These are phyloP conservation scores for Stentor coeruleus DNA, from an alignment of 73 alveolate species.

Conservation along the genomic window DNA sequence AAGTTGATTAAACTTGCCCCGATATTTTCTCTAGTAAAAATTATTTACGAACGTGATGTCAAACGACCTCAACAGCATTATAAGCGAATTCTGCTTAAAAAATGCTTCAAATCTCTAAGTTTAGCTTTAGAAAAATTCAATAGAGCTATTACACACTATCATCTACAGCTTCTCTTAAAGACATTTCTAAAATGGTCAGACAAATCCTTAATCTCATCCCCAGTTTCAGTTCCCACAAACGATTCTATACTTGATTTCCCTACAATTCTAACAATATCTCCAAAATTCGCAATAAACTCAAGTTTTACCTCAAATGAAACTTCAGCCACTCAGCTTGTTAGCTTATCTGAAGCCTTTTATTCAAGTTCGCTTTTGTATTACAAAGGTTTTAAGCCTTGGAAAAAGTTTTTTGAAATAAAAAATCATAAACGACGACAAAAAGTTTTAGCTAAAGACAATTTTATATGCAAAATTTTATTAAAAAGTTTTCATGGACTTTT, in stretches of 20 bases:
- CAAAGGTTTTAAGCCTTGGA: not conserved
- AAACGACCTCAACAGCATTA: not conserved
- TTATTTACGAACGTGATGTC: not conserved
- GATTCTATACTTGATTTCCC: not conserved
- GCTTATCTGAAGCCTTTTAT: not conserved
- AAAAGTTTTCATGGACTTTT: not conserved
- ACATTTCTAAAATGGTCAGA: not conserved
- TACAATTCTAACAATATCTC: too few relatives aligned
- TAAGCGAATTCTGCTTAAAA: not conserved
- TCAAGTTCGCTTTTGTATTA: not conserved
- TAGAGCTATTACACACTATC: not conserved
- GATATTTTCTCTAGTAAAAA: not conserved
- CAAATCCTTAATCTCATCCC: too few relatives aligned
- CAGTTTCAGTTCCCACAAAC: not conserved
- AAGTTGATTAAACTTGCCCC: too few relatives aligned
- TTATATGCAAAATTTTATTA: not conserved
- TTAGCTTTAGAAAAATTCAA: not conserved
- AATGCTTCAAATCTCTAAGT: too few relatives aligned
- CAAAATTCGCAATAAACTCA: too few relatives aligned
- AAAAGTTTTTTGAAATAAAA: too few relatives aligned
- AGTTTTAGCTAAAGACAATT: not conserved
- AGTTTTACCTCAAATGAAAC: not conserved
- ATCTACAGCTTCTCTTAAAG: not conserved
- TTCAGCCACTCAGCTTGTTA: not conserved
- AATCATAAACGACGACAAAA: not conserved